A percentile compares a stretch with the other conserved stretches of the same genome.
Conservation (phyloP, 306 rosid species). For the Lupinus albus region DNA sequence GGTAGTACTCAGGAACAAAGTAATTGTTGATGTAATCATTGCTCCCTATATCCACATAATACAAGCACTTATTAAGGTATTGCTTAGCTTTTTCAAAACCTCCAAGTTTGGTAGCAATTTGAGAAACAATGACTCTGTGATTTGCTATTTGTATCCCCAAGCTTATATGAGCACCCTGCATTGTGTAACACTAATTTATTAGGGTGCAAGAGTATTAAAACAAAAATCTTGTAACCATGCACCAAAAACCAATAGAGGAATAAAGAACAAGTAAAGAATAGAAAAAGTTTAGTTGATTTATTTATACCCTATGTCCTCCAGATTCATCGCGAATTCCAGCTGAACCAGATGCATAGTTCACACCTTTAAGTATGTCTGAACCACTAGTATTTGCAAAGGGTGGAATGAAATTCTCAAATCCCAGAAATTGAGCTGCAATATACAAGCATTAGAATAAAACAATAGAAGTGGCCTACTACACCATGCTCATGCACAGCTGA, state of each 20-base stretch:
- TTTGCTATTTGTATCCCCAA: conserved; percentile 44
- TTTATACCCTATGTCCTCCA: too few species aligned
- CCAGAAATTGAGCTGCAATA: conserved; percentile 45
- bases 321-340: conserved; percentile 39
- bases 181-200: neutral
- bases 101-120: conserved; percentile 34
- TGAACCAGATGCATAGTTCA: conserved; percentile 50
- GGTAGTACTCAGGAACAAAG: conserved; percentile 50
- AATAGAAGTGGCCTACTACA: too few species aligned
- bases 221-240: conserved; percentile 7
- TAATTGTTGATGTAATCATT: conserved; percentile 69
- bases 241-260: conserved; percentile 7
- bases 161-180: conserved; percentile 52
- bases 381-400: conserved; percentile 43
- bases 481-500: too few species aligned
- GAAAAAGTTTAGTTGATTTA: neutral
- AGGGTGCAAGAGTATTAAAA: conserved; percentile 1
- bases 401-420: conserved; percentile 43
- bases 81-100: conserved; percentile 12
- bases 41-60: conserved; percentile 55
- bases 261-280: neutral
- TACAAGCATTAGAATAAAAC: neutral
- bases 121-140: conserved; percentile 42
- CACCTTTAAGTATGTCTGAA: conserved; percentile 48
- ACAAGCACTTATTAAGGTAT: conserved; percentile 57